A percentile compares a stretch with the other conserved stretches of the same genome.
Conservation (phyloP, 768 basidiomycete genomes). For the Leccinum subtestaceum region DNA sequence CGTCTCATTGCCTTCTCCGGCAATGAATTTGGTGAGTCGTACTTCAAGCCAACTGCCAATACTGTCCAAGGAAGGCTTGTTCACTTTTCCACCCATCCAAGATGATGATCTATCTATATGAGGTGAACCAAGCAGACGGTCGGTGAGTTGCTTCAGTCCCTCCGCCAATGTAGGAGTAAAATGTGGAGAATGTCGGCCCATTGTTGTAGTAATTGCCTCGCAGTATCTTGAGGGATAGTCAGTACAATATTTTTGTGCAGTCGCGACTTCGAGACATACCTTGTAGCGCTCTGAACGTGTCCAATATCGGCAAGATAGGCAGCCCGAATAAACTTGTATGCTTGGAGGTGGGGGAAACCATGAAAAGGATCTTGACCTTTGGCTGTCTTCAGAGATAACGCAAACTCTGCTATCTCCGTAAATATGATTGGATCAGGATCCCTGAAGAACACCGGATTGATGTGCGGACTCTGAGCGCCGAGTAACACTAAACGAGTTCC, state of each 20-base stretch:
- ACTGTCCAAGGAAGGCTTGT: constrained; percentile 88
- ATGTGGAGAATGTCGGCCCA: constrained; percentile 63
- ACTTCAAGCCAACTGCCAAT: constrained; percentile 92
- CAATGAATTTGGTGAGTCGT: constrained; percentile 90
- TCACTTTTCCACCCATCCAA: constrained; percentile 85
- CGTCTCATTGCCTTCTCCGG: constrained; percentile 74
- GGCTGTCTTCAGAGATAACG: constrained; percentile 66
- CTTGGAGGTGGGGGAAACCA: constrained; percentile 83
- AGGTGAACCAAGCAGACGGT: constrained; percentile 72
- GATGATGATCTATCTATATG: constrained; percentile 74
- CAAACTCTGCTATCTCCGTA: constrained; percentile 91
- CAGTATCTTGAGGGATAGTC: constrained; percentile 71
- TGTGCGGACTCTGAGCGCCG: constrained; percentile 61
- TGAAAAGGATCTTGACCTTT: constrained; percentile 87
- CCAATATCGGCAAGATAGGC: constrained; percentile 77
- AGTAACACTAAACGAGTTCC: constrained; percentile 68
- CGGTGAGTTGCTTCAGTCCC: constrained; percentile 73
- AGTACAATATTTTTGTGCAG: background rate
- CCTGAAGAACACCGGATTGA: constrained; percentile 49
- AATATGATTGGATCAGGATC: constrained; percentile 78
- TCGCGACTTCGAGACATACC: constrained; percentile 41
- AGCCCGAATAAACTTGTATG: constrained; percentile 83
- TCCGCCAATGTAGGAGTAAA: constrained; percentile 64
- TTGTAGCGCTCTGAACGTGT: constrained; percentile 69
- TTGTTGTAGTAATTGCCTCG: constrained; percentile 75